These are phyloP conservation scores for Ophiosphaerella herpotricha DNA, from an alignment of 2,329 filamentous ascomycete species.

Conservation along the genomic window DNA sequence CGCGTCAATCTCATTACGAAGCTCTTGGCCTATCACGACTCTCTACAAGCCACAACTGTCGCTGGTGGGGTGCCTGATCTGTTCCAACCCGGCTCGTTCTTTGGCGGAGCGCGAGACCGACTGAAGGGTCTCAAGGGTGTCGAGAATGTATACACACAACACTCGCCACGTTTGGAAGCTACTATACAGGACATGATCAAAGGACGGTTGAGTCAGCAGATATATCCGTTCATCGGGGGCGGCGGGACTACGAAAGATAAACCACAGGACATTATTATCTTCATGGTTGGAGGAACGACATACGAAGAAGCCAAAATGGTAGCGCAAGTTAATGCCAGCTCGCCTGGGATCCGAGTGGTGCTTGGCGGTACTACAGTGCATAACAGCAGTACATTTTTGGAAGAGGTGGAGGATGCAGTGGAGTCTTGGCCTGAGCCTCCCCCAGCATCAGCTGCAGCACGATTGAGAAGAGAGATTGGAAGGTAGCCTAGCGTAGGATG, in stretches of 20 bases:
- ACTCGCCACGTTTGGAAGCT: slow-evolving; percentile 83
- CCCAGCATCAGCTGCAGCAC: slow-evolving; percentile 59
- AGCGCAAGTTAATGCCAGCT: slow-evolving; percentile 89
- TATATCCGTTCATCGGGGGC: slow-evolving; percentile 93
- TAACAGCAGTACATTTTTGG: slow-evolving; percentile 85
- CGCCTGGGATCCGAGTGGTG: slow-evolving; percentile 85
- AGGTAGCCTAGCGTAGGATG: slow-evolving; percentile 39
- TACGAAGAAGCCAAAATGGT: slow-evolving; percentile 98
- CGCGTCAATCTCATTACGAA: slow-evolving; percentile 81
- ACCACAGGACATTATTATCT: slow-evolving; percentile 93
- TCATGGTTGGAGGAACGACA: slow-evolving; percentile 90
- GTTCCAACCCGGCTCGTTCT: slow-evolving; percentile 86
- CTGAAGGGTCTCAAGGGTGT: slow-evolving; percentile 97
- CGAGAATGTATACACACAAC: slow-evolving; percentile 98
- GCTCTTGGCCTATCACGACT: slow-evolving; percentile 82
- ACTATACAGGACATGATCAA: slow-evolving; percentile 94
- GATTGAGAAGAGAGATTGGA: slow-evolving; percentile 65
- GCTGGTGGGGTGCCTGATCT: slow-evolving; percentile 85
- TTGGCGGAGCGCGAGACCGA: slow-evolving; percentile 82
- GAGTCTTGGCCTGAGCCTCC: slow-evolving; percentile 76
- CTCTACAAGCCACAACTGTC: slow-evolving; percentile 74
- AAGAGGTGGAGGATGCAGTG: slow-evolving; percentile 89
- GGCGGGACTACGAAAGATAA: slow-evolving; percentile 88
- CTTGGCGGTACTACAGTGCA: slow-evolving; percentile 86
- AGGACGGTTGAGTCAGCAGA: slow-evolving; percentile 79